Evolutionary conservation across 2,329 filamentous ascomycete species (phyloP).

Genomic region (Gaeumannomyces tritici): DNA sequence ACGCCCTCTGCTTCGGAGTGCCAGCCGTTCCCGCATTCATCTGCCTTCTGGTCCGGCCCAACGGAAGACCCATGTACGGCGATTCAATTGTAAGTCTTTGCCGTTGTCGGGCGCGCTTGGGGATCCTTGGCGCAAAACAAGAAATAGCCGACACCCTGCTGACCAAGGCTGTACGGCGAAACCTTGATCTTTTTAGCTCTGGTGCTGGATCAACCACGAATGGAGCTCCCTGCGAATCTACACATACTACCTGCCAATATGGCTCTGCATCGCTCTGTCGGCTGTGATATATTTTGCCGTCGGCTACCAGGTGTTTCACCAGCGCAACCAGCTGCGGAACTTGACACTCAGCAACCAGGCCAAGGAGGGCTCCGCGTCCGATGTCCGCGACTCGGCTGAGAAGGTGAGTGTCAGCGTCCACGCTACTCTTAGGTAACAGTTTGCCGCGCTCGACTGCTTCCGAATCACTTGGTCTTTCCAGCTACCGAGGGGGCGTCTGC

Average conservation of each 20-base stretch:
- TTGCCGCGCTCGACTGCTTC: not conserved
- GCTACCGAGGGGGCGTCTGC: too few species aligned
- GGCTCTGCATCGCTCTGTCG: slow-evolving; percentile 48
- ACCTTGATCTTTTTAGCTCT: slow-evolving; percentile 31
- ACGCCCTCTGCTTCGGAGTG: slow-evolving; percentile 60
- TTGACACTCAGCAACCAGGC: slow-evolving; percentile 36
- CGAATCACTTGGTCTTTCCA: too few species aligned
- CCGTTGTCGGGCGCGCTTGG: too few species aligned
- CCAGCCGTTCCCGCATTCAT: slow-evolving; percentile 59
- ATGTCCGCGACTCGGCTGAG: slow-evolving; percentile 20
- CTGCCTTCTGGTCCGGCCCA: slow-evolving; percentile 45
- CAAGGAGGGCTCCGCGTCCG: slow-evolving; percentile 18
- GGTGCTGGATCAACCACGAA: slow-evolving; percentile 49
- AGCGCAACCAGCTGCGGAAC: slow-evolving; percentile 45
- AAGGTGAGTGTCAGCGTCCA: slow-evolving; percentile 17
- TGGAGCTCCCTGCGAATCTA: slow-evolving; percentile 50
- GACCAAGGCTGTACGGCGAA: not conserved
- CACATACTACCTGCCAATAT: slow-evolving; percentile 52
- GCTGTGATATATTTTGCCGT: slow-evolving; percentile 46
- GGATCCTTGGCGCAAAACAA: not conserved
- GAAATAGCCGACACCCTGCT: not conserved
- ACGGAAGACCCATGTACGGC: slow-evolving; percentile 37
- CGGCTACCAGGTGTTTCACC: slow-evolving; percentile 50
- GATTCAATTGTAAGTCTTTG: slow-evolving; percentile 41
- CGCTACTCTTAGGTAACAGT: not conserved